These are phyloP conservation scores for Goniomonas avonlea DNA, from an alignment of 78 protist species.

Conservation along the genomic window DNA sequence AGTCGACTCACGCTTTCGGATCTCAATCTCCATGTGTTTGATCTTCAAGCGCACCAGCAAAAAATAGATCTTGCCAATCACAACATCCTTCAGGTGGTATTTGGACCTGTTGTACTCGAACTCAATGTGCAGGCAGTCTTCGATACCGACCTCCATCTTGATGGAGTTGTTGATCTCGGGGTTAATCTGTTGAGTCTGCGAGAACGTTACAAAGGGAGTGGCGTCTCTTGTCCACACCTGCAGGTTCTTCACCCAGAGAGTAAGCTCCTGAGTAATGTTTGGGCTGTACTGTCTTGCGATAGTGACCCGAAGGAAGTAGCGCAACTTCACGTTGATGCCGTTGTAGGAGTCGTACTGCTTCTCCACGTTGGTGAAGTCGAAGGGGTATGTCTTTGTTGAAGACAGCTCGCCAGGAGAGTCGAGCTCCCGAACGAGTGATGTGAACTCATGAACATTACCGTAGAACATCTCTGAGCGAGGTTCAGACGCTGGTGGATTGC, in stretches of 20 bases:
- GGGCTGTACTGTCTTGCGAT: slow-evolving; percentile 46
- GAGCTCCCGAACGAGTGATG: slow-evolving; percentile 53
- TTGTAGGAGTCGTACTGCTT: slow-evolving; percentile 84
- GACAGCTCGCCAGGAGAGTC: slow-evolving; percentile 73
- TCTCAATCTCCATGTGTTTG: slow-evolving; percentile 80
- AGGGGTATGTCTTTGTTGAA: slow-evolving; percentile 5
- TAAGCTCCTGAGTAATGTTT: slow-evolving; percentile 61
- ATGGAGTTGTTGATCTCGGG: slow-evolving; percentile 71
- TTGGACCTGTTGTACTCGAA: slow-evolving; percentile 89
- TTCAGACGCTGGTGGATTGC: background rate
- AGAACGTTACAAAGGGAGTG: background rate
- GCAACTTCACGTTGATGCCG: slow-evolving; percentile 83
- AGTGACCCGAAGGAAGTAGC: slow-evolving; percentile 76
- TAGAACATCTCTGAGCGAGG: slow-evolving; percentile 50
- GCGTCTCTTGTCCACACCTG: background rate
- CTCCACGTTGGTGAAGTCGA: slow-evolving; percentile 63
- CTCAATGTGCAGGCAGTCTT: slow-evolving; percentile 94
- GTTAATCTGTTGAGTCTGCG: background rate
- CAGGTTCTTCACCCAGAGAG: slow-evolving; percentile 73
- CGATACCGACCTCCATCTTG: slow-evolving; percentile 95
- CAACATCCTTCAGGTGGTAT: slow-evolving; percentile 62
- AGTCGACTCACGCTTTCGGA: slow-evolving; percentile 79
- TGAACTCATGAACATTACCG: slow-evolving; percentile 63
- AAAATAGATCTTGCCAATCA: slow-evolving; percentile 86
- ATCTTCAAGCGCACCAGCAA: slow-evolving; percentile 46